Evolutionary conservation across 2,329 filamentous ascomycete genomes (phyloP), one percentile per base, ranked within the genome.

Genomic region (Clonostachys solani): DNA sequence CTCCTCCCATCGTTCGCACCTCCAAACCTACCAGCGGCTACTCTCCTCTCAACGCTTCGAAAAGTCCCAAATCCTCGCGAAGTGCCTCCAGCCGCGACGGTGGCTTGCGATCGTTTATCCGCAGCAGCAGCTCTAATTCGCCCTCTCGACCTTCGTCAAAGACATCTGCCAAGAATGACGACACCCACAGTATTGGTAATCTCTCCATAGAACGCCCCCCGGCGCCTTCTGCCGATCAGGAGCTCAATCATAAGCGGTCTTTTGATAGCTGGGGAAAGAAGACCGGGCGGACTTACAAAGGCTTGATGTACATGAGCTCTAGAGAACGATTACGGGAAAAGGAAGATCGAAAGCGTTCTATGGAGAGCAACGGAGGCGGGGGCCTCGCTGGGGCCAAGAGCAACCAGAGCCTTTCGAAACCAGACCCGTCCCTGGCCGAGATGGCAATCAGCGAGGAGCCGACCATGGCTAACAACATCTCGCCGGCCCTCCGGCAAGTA

Each of bases 11-110:
- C 47, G 80, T 95, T 56, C 84, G 86, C 53, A 95, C 92, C 33
- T 81, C 89, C 33, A 92, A 92, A 63, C 86, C 85, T 8, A 88
- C 88, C 1, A 89, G 87, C 44, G 88, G 87, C 46, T 81, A 84
- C 57, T 91, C 87, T 10, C 69, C 83, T 16, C 68, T 88, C 45
- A 90, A 86, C n/a, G 80, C 84, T 1, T 76, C 77, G 49, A 83
- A 76, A 55, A 79, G 68, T 15, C 77, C 74, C 49, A 81, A 74
- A 51, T 81, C 71, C 29, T 72, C 75, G 10, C 35, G 44, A 17
- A 67, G 68, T 46, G 73, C 72, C 50, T 78, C 79, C 33, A 64
- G 69, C 38, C 59, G 67, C 3, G 66, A 67, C 40, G 74, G 77
- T 17, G 78, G 80, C 12, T 60, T 88, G 40, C 80, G 77, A 57